Evolutionary conservation across 202 grass and related monocot genomes (phyloP).

Genomic region (Zizania palustris): DNA sequence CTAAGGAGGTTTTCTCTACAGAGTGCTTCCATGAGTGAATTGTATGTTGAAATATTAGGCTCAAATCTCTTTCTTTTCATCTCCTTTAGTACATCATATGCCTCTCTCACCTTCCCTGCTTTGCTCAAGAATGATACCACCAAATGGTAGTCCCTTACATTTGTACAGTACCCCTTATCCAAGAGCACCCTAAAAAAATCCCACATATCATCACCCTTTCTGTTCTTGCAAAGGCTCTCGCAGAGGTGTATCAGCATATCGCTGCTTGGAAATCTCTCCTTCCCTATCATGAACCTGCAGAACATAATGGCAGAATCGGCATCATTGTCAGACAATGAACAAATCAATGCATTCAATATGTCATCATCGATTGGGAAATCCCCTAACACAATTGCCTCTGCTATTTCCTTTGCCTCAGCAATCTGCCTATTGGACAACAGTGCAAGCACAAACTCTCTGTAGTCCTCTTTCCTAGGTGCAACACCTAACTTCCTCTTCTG

Average conservation of each 20-base stretch:
- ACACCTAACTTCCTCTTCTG: conserved; percentile 88
- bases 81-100: conserved; percentile 83
- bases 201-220: conserved; percentile 65
- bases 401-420: conserved; percentile 72
- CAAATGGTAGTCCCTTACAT: conserved; percentile 58
- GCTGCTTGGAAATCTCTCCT: conserved; percentile 52
- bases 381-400: conserved; percentile 64
- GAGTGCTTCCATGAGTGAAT: conserved; percentile 73
- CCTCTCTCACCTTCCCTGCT: conserved; percentile 85
- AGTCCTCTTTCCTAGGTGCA: conserved; percentile 72
- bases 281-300: conserved; percentile 75
- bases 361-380: conserved; percentile 71
- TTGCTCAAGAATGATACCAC: conserved; percentile 79
- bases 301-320: conserved; percentile 62
- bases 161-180: conserved; percentile 55
- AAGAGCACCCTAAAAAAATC: conserved; percentile 60
- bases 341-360: conserved; percentile 63
- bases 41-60: conserved; percentile 70
- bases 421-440: conserved; percentile 56
- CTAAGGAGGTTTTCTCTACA: conserved; percentile 81
- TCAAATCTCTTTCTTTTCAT: conserved; percentile 67
- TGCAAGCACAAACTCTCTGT: conserved; percentile 57
- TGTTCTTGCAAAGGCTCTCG: conserved; percentile 69
- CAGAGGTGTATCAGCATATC: conserved; percentile 53
- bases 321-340: conserved; percentile 64